Evolutionary conservation across 108 stramenopile genomes (phyloP), one percentile per base, ranked within the genome.

Genomic region (Nannochloropsis salina): DNA sequence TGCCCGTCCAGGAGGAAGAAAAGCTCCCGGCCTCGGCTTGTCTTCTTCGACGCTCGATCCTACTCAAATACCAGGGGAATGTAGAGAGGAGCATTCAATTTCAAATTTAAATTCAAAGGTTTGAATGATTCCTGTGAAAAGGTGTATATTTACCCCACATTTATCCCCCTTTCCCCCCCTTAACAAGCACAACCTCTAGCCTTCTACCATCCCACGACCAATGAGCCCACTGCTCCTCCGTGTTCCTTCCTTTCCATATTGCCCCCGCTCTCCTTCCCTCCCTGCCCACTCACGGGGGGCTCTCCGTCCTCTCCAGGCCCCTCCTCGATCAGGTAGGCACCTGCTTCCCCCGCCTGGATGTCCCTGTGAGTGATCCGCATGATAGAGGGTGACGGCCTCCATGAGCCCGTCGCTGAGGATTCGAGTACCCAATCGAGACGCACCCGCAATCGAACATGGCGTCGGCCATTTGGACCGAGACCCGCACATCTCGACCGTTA

Each of bases 371-470:
- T 74, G 31, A 31, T 31, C 31, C 31, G 31, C 31, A 31, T 31
- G 31, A 31, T 31, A 31, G 31, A 31, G 31, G 31, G 31, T 31
- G 31, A 31, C 31, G 31, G 31, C 31, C 31, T 31, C 31, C 31
- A 31, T 31, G 31, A 31, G 31, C 31, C 31, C 31, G 31, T 31
- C 31, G 31, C 31, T 31, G 31, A 31, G 31, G 31, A 31, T 31
- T 31, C 31, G 31, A 31, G 31, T 31, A 31, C 31, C 31, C 31
- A 31, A 31, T 8, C 47, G 47, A 15, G n/a, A 74, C 61, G 20
- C n/a, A 74, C 61, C 61, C 61, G 61, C 61, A 74, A n/a, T 74
- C 61, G 61, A 74, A 74, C 61, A 74, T 74, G 3, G 61, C 61
- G n/a, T 74, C 61, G n/a, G 61, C 61, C 61, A 74, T 15, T n/a